Conservation (phyloP, 2,329 filamentous ascomycete species). For the Myriosclerotinia duriaeana region DNA sequence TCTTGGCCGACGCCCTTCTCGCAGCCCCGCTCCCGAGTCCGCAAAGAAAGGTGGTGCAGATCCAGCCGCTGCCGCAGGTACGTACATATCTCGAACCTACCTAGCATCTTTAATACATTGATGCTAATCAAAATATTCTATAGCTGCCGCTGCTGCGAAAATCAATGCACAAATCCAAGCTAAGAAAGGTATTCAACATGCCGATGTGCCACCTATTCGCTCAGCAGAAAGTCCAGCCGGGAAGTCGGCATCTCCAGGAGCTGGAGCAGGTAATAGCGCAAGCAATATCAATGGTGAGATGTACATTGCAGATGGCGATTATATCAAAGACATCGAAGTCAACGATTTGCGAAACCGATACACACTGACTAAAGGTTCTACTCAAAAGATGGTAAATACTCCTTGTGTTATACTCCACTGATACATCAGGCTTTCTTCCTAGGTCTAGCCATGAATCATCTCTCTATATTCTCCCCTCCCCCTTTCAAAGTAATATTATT, state of each 20-base stretch:
- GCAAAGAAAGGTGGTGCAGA: constrained; percentile 55
- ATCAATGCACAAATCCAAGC: constrained; percentile 83
- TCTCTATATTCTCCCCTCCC: constrained; percentile 38
- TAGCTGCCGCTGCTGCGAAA: constrained; percentile 83
- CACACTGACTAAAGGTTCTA: constrained; percentile 92
- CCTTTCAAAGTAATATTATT: constrained; percentile 36
- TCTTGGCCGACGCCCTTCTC: constrained; percentile 47
- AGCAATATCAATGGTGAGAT: constrained; percentile 73
- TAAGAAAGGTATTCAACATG: constrained; percentile 86
- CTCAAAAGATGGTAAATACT: constrained; percentile 99
- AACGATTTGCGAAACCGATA: constrained; percentile 97
- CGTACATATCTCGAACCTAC: background rate
- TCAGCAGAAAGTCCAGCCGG: constrained; percentile 41
- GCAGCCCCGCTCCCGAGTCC: constrained; percentile 37
- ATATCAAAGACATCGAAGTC: constrained; percentile 98
- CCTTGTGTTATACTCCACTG: constrained; percentile 66
- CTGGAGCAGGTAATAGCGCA: constrained; percentile 45
- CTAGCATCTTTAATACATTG: background rate
- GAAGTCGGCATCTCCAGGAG: constrained; percentile 37
- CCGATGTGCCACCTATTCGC: constrained; percentile 80
- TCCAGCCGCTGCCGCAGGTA: constrained; percentile 77
- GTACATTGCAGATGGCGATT: constrained; percentile 95
- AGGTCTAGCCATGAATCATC: constrained; percentile 39
- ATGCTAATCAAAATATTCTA: constrained; percentile 21
- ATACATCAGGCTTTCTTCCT: constrained; percentile 52